Base-by-base conservation (phyloP, 2,329 filamentous ascomycete species). In the Colletotrichum sidae region DNA sequence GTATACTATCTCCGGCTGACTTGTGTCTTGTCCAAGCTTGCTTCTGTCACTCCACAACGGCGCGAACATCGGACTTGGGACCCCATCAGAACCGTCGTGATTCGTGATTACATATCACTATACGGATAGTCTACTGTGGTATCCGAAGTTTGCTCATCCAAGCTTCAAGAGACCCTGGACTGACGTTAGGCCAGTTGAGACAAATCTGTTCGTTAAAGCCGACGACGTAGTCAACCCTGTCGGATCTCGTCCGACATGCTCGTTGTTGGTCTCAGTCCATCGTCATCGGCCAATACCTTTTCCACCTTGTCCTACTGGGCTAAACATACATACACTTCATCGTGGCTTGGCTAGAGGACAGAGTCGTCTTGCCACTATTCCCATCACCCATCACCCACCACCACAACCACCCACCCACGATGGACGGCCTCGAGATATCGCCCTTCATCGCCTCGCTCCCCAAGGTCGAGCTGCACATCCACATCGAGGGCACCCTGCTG, bases 381-480 rank as follows among this genome's bases (percentile, higher is more conserved):
- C 25, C 4, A 13, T 13, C 8, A 45, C 7, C 2, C 45, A 49
- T 39, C 42, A 49, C 33, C 2, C 15, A 45, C 34, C 11, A 15
- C 25, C 50, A 56, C 33, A 45, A 46, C n/a, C 49, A 4, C 7
- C 13, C 45, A 17, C 33, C 52, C 60, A 68, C 7, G 33, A 77
- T 77, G 74, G 71, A 75, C 62, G 69, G 70, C 55, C 70, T 76
- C 9, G 63, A 64, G 17, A 69, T 77, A 37, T 75, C 73, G 41
- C 72, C 79, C 12, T 88, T 92, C 74, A 83, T 94, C 44, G 77
- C 80, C 55, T 83, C 83, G 25, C 84, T 94, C 34, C 92, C 92
- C 68, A 94, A 94, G 81, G 92, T 89, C 77, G 92, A 95, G 75
- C 91, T 94, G 73, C 92, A 94, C 78, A 86, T 94, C 59, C 92